A percentile compares a stretch with the other conserved stretches of the same genome.
Evolutionary conservation across 164 flowering plant genomes (phyloP).

Genomic region (Litsea cubeba): DNA sequence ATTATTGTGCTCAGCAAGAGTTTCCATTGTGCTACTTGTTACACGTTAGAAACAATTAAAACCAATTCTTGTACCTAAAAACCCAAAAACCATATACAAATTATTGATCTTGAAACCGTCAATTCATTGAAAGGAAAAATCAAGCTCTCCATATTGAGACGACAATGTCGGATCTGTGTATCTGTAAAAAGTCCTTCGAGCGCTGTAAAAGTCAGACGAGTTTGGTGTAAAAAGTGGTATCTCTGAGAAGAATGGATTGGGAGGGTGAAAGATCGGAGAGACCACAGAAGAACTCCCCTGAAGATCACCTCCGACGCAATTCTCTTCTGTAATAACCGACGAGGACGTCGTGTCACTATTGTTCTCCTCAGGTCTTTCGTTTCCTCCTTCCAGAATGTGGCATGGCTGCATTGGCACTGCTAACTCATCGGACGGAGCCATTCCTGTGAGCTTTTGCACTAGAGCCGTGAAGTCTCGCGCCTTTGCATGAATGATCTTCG

Average conservation of each 20-base stretch:
- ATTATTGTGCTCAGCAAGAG: too few species aligned
- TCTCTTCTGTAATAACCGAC: conserved; percentile 23
- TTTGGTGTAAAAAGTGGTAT: conserved; percentile 41
- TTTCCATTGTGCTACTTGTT: too few species aligned
- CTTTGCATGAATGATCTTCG: conserved; percentile 59
- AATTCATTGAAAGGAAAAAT: conserved; percentile 20
- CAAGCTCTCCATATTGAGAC: conserved; percentile 1
- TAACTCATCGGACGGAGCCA: conserved; percentile 20
- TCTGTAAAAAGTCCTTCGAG: conserved; percentile 25
- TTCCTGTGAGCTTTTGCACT: conserved; percentile 67
- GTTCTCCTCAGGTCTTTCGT: neutral
- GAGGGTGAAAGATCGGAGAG: conserved; percentile 5
- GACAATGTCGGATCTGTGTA: conserved; percentile 20
- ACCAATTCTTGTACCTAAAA: too few species aligned
- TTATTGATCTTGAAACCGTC: too few species aligned
- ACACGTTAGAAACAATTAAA: too few species aligned
- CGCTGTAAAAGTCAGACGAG: conserved; percentile 22
- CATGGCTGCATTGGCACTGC: neutral
- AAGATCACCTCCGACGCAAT: conserved; percentile 12
- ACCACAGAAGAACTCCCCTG: conserved; percentile 19
- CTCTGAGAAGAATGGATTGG: conserved; percentile 20
- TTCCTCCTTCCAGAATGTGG: neutral
- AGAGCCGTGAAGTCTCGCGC: conserved; percentile 73
- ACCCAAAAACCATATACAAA: too few species aligned
- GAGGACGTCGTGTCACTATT: conserved; percentile 25